phyloP scores from a whole-genome alignment of 805 yeast species.

The Starmerella stigmatis region DNA sequence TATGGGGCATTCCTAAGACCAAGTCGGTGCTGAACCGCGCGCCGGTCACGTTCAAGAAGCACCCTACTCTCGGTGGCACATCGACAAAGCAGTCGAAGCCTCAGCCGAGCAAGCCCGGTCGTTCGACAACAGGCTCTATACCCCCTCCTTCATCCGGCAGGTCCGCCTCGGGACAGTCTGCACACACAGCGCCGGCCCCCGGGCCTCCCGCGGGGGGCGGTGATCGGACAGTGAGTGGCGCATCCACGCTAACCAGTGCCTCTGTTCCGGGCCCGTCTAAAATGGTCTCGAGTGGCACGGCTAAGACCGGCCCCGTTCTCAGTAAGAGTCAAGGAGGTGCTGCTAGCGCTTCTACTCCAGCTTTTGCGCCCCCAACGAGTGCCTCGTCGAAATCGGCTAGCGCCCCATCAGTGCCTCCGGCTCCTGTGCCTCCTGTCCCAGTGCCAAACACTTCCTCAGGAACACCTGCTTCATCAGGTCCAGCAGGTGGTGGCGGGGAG shows the following conservation, averaged over 20 bases:
- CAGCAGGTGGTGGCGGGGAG: not conserved
- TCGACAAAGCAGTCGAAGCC: not conserved
- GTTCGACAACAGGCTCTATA: not conserved
- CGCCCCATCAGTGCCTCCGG: not conserved
- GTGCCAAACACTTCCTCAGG: not conserved
- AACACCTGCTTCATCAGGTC: not conserved
- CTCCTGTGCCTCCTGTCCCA: not conserved
- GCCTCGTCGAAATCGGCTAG: not conserved
- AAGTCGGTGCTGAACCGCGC: slow-evolving; percentile 28
- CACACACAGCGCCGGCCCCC: not conserved
- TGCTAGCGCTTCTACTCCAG: not conserved
- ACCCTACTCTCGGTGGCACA: slow-evolving; percentile 25
- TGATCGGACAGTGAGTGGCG: slow-evolving; percentile 15
- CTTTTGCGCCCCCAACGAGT: not conserved
- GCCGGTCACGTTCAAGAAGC: slow-evolving; percentile 29
- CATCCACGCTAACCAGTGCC: slow-evolving; percentile 8
- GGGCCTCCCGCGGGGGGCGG: not conserved
- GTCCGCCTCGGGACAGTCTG: slow-evolving; percentile 1
- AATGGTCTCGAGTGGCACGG: slow-evolving; percentile 24
- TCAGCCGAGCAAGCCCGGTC: not conserved
- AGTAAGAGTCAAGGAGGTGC: slow-evolving; percentile 2
- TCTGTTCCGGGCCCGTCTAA: slow-evolving; percentile 19
- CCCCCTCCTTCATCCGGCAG: not conserved
- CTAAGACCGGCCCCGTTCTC: slow-evolving; percentile 27
- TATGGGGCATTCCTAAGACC: slow-evolving; percentile 34